phyloP scores from a whole-genome alignment of 306 rosid genomes.

The Corylus avellana region DNA sequence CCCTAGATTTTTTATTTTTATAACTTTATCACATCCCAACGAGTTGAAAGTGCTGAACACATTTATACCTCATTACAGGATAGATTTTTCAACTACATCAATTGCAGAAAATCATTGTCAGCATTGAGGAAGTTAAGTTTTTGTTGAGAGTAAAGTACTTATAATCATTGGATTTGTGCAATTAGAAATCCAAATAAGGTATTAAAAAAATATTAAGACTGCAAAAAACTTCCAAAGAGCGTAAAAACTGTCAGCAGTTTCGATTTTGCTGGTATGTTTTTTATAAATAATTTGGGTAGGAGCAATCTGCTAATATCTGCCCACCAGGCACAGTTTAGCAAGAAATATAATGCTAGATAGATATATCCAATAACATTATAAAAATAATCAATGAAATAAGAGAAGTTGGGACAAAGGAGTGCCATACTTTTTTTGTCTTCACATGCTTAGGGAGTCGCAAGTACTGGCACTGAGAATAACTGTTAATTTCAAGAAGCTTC shows the following conservation, averaged over 20 bases:
- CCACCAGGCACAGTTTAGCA: background rate
- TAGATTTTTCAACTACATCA: background rate
- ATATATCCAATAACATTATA: background rate
- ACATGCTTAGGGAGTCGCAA: constrained; percentile 32
- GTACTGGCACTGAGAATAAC: constrained; percentile 32
- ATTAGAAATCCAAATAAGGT: background rate
- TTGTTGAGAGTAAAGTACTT: no score
- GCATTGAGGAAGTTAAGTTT: background rate
- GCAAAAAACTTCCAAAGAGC: background rate
- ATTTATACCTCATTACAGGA: background rate
- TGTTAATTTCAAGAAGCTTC: constrained; percentile 26
- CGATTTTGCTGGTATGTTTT: background rate
- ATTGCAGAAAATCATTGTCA: background rate
- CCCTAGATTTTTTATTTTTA: background rate
- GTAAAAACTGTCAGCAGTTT: background rate
- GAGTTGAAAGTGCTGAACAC: background rate
- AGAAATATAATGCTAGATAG: background rate
- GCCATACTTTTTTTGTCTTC: constrained; percentile 12
- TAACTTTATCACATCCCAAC: background rate
- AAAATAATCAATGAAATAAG: background rate
- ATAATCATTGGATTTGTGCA: background rate
- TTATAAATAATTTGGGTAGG: background rate
- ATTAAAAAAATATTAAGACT: background rate
- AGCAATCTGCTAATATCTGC: background rate
- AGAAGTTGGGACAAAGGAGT: constrained; percentile 5